Percentiles rank a stretch among this genome's conserved stretches.
These are phyloP conservation scores for Chlamydomonas incerta DNA, from an alignment of 139 green algal species.

Conservation along the genomic window DNA sequence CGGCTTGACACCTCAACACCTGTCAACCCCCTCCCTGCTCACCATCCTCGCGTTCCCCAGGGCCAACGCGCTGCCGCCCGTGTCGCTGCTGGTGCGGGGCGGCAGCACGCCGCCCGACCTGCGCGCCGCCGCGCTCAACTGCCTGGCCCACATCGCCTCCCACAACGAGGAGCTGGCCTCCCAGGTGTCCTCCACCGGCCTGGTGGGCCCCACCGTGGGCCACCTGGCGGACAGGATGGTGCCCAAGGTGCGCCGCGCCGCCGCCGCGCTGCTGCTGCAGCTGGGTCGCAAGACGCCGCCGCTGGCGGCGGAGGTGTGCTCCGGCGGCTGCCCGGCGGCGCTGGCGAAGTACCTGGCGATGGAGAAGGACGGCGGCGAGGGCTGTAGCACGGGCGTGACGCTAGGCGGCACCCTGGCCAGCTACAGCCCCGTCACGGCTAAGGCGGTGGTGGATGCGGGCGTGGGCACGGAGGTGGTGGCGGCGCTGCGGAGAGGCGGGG, in stretches of 20 bases:
- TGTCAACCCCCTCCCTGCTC: no score
- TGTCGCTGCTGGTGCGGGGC: constrained; percentile 43
- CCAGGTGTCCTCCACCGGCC: constrained; percentile 36
- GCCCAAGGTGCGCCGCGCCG: constrained; percentile 51
- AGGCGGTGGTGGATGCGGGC: constrained; percentile 54
- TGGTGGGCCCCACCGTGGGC: constrained; percentile 40
- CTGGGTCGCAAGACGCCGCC: constrained; percentile 57
- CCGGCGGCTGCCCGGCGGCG: constrained; percentile 35
- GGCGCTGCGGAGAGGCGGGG: constrained; percentile 13
- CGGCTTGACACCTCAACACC: no score
- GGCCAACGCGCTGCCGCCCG: constrained; percentile 18
- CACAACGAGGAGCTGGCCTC: constrained; percentile 57
- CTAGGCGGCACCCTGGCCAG: constrained; percentile 46
- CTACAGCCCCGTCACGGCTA: constrained; percentile 47
- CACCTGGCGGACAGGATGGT: constrained; percentile 59
- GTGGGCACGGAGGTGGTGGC: constrained; percentile 44
- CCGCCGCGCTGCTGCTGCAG: constrained; percentile 59
- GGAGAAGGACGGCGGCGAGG: constrained; percentile 47
- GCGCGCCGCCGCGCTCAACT: constrained; percentile 48
- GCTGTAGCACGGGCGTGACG: constrained; percentile 16
- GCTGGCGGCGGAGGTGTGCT: constrained; percentile 46
- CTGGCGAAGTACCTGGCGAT: constrained; percentile 53
- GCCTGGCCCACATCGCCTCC: constrained; percentile 41
- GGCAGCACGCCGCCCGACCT: constrained; percentile 52
- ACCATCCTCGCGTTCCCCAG: neutral